These are phyloP conservation scores for Penicillium subrubescens DNA, from an alignment of 495 filamentous ascomycete species.

Conservation along the genomic window DNA sequence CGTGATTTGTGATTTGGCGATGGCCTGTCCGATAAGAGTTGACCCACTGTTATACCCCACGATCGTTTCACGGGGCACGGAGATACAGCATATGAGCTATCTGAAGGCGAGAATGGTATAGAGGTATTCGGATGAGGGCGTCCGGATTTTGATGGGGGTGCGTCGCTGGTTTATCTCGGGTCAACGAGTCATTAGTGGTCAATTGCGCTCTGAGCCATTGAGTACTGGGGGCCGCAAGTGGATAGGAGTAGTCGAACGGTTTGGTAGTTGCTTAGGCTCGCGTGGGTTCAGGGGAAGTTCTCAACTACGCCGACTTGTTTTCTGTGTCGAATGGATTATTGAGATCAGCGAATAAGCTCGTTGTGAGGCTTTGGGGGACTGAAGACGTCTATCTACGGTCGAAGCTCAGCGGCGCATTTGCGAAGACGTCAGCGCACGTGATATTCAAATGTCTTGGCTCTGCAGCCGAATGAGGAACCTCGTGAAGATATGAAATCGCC, in stretches of 20 bases:
- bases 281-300: not conserved
- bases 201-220: conserved; percentile 1
- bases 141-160: no score
- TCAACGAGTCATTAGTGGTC: conserved; percentile 4
- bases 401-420: not conserved
- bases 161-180: not conserved
- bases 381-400: not conserved
- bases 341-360: not conserved
- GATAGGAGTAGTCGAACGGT: not conserved
- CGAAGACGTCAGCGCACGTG: conserved; percentile 15
- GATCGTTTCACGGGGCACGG: not conserved
- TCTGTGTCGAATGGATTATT: not conserved
- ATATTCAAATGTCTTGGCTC: conserved; percentile 1
- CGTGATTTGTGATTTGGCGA: not conserved
- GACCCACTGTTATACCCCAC: conserved; percentile 14
- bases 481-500: not conserved
- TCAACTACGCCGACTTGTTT: not conserved
- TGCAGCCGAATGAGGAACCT: not conserved
- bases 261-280: not conserved
- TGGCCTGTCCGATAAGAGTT: conserved; percentile 7
- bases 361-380: not conserved
- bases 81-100: not conserved
- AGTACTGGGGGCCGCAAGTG: conserved; percentile 1
- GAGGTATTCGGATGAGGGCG: not conserved
- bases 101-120: not conserved